Conservation (phyloP, 2,329 filamentous ascomycete species). For the Penicillium expansum region DNA sequence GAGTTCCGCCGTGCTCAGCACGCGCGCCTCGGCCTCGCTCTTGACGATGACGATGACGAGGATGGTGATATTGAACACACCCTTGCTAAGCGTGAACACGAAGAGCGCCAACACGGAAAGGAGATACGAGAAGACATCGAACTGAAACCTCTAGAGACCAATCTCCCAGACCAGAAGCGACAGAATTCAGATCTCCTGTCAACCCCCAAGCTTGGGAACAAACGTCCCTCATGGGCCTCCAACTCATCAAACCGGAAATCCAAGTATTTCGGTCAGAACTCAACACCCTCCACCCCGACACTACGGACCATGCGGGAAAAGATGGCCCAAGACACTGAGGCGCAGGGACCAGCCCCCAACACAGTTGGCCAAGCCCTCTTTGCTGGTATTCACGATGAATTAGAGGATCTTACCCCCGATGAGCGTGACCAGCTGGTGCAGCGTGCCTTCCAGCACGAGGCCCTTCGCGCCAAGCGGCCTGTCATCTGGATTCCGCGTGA, state of each 20-base stretch:
- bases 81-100: slow-evolving; percentile 46
- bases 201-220: slow-evolving; percentile 27
- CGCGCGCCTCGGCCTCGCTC: slow-evolving; percentile 61
- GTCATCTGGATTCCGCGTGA: slow-evolving; percentile 94
- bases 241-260: slow-evolving; percentile 41
- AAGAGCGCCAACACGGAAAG: slow-evolving; percentile 38
- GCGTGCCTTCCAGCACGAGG: slow-evolving; percentile 86
- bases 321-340: slow-evolving; percentile 60
- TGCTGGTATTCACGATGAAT: slow-evolving; percentile 82
- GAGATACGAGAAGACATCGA: slow-evolving; percentile 52
- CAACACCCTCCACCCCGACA: slow-evolving; percentile 33
- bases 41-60: slow-evolving; percentile 50
- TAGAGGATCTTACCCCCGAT: slow-evolving; percentile 88
- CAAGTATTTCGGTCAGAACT: slow-evolving; percentile 39
- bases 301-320: slow-evolving; percentile 37
- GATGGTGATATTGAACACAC: slow-evolving; percentile 43
- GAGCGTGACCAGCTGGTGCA: slow-evolving; percentile 82
- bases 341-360: slow-evolving; percentile 57
- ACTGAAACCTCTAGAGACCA: slow-evolving; percentile 38
- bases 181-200: slow-evolving; percentile 10
- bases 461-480: slow-evolving; percentile 77
- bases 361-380: slow-evolving; percentile 77
- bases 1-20: slow-evolving; percentile 80
- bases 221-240: slow-evolving; percentile 45
- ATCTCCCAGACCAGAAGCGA: slow-evolving; percentile 19